Conservation (phyloP, 163 green algal genomes). For the Chlorella variabilis region DNA sequence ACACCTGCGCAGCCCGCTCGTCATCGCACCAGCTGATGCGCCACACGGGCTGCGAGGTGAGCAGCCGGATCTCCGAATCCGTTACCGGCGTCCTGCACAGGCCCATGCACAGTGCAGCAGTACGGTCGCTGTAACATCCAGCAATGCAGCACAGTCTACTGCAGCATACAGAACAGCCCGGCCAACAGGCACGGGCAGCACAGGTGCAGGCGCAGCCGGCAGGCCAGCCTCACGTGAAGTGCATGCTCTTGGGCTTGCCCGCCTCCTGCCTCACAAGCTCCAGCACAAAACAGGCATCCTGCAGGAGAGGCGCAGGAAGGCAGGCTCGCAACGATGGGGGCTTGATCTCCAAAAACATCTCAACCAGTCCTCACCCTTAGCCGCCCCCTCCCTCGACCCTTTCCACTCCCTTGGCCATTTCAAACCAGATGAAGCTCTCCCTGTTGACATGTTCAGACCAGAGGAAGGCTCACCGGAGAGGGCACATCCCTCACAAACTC, state of each 20-base stretch:
- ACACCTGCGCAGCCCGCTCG: neutral
- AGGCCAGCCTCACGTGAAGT: constrained; percentile 30
- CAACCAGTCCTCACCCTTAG: too few relatives aligned
- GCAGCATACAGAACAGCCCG: too few relatives aligned
- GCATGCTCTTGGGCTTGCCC: constrained; percentile 11
- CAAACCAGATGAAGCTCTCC: neutral
- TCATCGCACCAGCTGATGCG: constrained; percentile 38
- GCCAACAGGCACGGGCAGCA: neutral
- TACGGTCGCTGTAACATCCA: too few relatives aligned
- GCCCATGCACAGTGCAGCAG: neutral
- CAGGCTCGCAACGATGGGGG: too few relatives aligned
- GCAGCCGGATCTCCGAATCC: constrained; percentile 8
- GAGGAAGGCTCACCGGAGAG: neutral
- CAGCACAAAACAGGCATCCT: constrained; percentile 31
- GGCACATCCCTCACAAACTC: constrained; percentile 34
- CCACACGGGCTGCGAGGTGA: constrained; percentile 14
- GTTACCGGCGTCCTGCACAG: constrained; percentile 25
- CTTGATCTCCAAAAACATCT: too few relatives aligned
- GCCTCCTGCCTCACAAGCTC: constrained; percentile 28
- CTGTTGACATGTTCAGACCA: neutral
- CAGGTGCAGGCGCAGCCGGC: neutral
- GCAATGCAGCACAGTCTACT: too few relatives aligned
- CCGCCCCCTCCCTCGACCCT: too few relatives aligned
- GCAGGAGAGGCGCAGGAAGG: too few relatives aligned
- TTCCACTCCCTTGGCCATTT: too few relatives aligned